phyloP scores from a whole-genome alignment of 441 rosid species.

The Eutrema salsugineum region DNA sequence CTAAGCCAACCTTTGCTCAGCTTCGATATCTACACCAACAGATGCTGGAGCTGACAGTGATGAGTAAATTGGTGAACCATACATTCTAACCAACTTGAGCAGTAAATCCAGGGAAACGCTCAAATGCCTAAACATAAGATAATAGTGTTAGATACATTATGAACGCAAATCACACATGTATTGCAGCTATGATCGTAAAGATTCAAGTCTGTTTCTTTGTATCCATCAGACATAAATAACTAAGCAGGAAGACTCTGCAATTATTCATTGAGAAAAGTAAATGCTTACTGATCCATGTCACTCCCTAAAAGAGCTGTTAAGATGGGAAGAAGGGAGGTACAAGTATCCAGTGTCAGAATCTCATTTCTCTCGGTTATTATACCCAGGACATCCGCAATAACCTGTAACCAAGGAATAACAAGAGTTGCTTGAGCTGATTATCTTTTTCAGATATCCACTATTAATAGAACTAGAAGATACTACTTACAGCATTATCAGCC shows the following conservation, averaged over 20 bases:
- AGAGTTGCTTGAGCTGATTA: not conserved
- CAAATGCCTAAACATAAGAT: conserved; percentile 58
- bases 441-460: not conserved
- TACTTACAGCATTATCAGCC: conserved; percentile 80
- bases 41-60: conserved; percentile 75
- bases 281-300: conserved; percentile 70
- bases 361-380: conserved; percentile 62
- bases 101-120: conserved; percentile 72
- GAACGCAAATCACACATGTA: not conserved
- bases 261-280: not conserved
- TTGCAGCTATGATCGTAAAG: not conserved
- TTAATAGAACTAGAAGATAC: conserved; percentile 21
- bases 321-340: conserved; percentile 78
- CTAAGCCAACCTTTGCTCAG: conserved; percentile 77
- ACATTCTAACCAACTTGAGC: conserved; percentile 83
- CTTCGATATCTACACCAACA: conserved; percentile 96
- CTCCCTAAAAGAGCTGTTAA: conserved; percentile 69
- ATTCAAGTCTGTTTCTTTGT: not conserved
- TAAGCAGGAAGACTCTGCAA: not conserved
- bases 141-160: not conserved
- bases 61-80: conserved; percentile 78
- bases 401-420: conserved; percentile 44
- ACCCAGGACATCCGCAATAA: conserved; percentile 69
- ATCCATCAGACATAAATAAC: not conserved
- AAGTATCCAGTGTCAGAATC: conserved; percentile 66